These are phyloP conservation scores for Lipomyces spencermartinsiae DNA, from an alignment of 805 yeast genomes.

Conservation along the genomic window DNA sequence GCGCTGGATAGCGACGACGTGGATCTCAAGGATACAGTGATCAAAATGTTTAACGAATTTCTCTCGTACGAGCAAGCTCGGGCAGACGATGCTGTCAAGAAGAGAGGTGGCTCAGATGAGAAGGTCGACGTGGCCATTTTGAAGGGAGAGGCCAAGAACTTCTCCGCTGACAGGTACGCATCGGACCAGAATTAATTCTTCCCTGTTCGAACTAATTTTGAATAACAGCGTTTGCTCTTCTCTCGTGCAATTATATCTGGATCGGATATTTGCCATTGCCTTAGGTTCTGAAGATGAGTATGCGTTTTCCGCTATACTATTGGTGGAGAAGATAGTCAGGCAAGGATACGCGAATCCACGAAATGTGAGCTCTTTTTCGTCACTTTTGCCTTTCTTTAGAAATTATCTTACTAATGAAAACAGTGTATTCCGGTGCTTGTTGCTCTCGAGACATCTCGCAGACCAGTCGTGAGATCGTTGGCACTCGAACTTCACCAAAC, in stretches of 20 bases:
- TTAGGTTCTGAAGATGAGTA: conserved; percentile 53
- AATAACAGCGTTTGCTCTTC: conserved; percentile 65
- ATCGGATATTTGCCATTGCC: conserved; percentile 56
- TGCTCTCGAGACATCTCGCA: conserved; percentile 66
- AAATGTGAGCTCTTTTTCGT: conserved; percentile 47
- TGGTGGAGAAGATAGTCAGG: conserved; percentile 61
- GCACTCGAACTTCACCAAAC: conserved; percentile 62
- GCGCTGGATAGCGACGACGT: conserved; percentile 53
- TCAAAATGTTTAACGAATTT: conserved; percentile 65
- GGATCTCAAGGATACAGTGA: conserved; percentile 57
- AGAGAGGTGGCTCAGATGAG: conserved; percentile 58
- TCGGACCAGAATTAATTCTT: not conserved
- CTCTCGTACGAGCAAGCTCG: conserved; percentile 52
- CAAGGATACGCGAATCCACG: conserved; percentile 81
- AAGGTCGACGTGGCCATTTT: conserved; percentile 58
- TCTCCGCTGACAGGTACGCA: conserved; percentile 60
- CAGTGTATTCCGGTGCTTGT: conserved; percentile 63
- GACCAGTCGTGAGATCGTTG: conserved; percentile 51
- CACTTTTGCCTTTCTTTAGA: not conserved
- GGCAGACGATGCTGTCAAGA: conserved; percentile 33
- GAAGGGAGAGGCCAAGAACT: conserved; percentile 59
- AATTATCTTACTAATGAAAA: not conserved
- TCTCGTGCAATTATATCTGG: conserved; percentile 66
- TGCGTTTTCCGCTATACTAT: conserved; percentile 60
- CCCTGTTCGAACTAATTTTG: not conserved